Evolutionary conservation across 257 asterid species (phyloP).

Genomic region (Mentha longifolia): DNA sequence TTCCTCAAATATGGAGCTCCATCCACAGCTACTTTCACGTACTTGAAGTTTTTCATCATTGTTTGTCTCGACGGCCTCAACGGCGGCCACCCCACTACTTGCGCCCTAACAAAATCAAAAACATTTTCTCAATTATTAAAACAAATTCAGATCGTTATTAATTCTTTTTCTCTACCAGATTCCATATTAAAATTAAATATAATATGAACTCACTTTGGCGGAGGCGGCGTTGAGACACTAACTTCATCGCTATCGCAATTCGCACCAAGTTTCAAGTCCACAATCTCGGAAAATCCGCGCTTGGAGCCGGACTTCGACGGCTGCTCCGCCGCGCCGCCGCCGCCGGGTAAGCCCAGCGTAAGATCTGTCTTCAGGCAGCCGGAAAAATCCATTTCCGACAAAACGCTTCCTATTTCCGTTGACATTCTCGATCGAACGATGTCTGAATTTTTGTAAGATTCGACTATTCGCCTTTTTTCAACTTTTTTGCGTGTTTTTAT

Average conservation of each 20-base stretch:
- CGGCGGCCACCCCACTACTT: slow-evolving; percentile 90
- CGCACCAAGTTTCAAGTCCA: slow-evolving; percentile 47
- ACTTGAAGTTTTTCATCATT: slow-evolving; percentile 51
- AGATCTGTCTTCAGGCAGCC: slow-evolving; percentile 71
- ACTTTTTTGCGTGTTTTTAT: slow-evolving; percentile 9
- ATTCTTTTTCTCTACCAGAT: too few species aligned
- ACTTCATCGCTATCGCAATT: slow-evolving; percentile 35
- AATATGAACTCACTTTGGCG: slow-evolving; percentile 52
- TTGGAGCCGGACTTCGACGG: slow-evolving; percentile 44
- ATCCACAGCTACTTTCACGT: slow-evolving; percentile 82
- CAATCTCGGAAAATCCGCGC: slow-evolving; percentile 49
- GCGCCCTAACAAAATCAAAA: slow-evolving; percentile 45
- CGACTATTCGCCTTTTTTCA: background rate
- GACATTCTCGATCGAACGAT: slow-evolving; percentile 22
- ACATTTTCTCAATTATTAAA: background rate
- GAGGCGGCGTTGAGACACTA: slow-evolving; percentile 37
- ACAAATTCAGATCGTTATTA: too few species aligned
- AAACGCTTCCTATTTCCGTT: slow-evolving; percentile 16
- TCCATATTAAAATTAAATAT: too few species aligned
- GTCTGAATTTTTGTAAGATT: background rate
- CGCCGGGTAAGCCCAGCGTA: slow-evolving; percentile 72
- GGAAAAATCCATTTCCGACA: slow-evolving; percentile 39
- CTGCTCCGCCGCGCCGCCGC: slow-evolving; percentile 42
- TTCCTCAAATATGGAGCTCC: slow-evolving; percentile 86
- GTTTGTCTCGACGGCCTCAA: slow-evolving; percentile 63